phyloP scores from a whole-genome alignment of 306 rosid genomes.

The Morella rubra region DNA sequence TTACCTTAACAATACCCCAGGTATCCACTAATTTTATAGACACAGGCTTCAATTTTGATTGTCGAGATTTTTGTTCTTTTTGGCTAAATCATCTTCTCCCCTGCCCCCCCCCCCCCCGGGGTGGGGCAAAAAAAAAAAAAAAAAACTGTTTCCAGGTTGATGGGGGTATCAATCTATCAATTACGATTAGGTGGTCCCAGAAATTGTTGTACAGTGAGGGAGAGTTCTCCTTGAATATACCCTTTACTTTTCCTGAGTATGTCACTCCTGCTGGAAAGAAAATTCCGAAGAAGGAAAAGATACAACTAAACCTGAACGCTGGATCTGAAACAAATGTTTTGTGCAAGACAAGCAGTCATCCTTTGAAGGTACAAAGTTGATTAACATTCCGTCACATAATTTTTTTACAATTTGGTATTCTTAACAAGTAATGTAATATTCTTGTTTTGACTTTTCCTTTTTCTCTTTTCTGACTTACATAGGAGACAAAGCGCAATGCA shows the following conservation, averaged over 20 bases:
- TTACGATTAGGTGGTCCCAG: slow-evolving; percentile 81
- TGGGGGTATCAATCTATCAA: slow-evolving; percentile 80
- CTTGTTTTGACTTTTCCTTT: slow-evolving; percentile 18
- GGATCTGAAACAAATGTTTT: slow-evolving; percentile 61
- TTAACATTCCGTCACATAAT: slow-evolving; percentile 8
- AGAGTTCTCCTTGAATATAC: slow-evolving; percentile 56
- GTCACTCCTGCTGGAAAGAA: slow-evolving; percentile 69
- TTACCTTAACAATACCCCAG: slow-evolving; percentile 69
- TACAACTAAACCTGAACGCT: slow-evolving; percentile 61
- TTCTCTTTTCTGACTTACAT: neutral
- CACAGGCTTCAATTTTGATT: neutral
- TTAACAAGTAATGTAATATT: slow-evolving; percentile 15
- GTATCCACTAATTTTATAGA: slow-evolving; percentile 25
- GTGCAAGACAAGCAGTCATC: slow-evolving; percentile 71
- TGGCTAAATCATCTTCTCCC: slow-evolving; percentile 16
- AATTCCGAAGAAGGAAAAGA: slow-evolving; percentile 66
- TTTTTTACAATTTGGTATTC: slow-evolving; percentile 15
- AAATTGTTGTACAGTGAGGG: slow-evolving; percentile 48
- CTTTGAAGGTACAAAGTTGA: slow-evolving; percentile 56
- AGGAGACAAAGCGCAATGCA: slow-evolving; percentile 61
- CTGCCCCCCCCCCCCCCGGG: neutral
- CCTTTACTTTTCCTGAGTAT: slow-evolving; percentile 72
- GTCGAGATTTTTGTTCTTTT: slow-evolving; percentile 14
- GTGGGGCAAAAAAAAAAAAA: too few relatives aligned
- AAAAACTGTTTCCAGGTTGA: slow-evolving; percentile 41